A percentile compares a stretch with the other conserved stretches of the same genome.
These are phyloP conservation scores for Phytophthora rubi DNA, from an alignment of 352 stramenopile species.

Conservation along the genomic window DNA sequence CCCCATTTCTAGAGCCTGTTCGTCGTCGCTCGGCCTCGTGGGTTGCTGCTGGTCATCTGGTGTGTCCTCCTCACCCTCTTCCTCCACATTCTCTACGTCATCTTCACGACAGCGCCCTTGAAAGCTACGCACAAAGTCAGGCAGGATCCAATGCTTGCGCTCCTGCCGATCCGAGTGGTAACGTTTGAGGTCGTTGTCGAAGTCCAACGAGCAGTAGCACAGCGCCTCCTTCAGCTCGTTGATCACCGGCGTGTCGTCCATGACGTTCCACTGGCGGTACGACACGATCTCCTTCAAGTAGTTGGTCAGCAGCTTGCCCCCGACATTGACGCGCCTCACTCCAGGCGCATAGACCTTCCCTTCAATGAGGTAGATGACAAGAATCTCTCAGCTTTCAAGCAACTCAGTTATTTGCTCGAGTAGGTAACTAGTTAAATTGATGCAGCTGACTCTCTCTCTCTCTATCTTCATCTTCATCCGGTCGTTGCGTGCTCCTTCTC, in stretches of 20 bases:
- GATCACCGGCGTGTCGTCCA: constrained; percentile 86
- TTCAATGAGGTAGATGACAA: no score
- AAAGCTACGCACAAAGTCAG: constrained; percentile 83
- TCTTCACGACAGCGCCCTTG: constrained; percentile 48
- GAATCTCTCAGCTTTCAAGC: no score
- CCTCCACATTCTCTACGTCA: constrained; percentile 25
- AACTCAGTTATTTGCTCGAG: no score
- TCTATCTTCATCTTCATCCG: no score
- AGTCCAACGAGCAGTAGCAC: constrained; percentile 91
- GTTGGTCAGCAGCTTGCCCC: constrained; percentile 96
- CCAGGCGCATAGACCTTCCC: constrained; percentile 50
- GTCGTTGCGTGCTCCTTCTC: neutral
- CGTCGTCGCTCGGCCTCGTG: constrained; percentile 24
- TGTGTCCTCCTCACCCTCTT: constrained; percentile 18
- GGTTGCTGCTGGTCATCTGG: constrained; percentile 16
- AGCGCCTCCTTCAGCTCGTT: constrained; percentile 91
- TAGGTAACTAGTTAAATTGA: no score
- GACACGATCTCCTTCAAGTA: constrained; percentile 97
- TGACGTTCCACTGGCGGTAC: constrained; percentile 97
- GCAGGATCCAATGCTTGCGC: constrained; percentile 79
- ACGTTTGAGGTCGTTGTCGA: constrained; percentile 73
- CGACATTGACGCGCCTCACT: constrained; percentile 90
- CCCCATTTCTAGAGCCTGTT: constrained; percentile 86
- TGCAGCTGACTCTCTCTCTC: no score
- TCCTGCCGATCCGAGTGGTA: constrained; percentile 45